Percentiles rank a stretch among this genome's conserved stretches.
Conservation (phyloP, 768 basidiomycete species). For the Rhodotorula babjevae region DNA sequence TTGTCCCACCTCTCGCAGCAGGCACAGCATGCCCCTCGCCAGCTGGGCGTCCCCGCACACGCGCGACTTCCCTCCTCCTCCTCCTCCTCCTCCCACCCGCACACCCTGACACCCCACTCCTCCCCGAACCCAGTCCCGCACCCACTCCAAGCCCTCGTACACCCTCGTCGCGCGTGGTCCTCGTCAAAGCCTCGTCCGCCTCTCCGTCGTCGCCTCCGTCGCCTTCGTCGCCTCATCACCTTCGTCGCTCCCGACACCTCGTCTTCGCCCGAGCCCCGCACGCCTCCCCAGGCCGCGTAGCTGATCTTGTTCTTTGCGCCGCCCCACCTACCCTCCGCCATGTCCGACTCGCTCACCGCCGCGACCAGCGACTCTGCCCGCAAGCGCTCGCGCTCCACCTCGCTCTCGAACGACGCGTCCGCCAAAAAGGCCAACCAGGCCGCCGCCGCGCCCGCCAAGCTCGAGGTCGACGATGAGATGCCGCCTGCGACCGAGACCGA, state of each 20-base stretch:
- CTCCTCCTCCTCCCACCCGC: neutral
- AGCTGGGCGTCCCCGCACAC: neutral
- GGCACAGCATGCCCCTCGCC: too few relatives aligned
- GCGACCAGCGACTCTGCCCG: conserved; percentile 33
- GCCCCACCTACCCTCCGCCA: neutral
- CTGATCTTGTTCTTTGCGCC: neutral
- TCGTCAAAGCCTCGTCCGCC: neutral
- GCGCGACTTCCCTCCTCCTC: neutral
- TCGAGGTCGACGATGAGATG: conserved; percentile 18
- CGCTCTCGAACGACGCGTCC: conserved; percentile 32
- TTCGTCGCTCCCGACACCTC: neutral
- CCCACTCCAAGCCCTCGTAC: neutral
- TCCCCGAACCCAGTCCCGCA: neutral
- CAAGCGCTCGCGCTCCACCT: conserved; percentile 41
- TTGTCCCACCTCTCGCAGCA: too few relatives aligned
- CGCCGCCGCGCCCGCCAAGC: neutral
- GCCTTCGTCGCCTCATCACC: neutral
- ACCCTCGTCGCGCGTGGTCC: neutral
- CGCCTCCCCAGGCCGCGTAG: neutral
- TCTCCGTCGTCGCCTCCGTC: neutral
- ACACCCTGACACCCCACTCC: neutral
- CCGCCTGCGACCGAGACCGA: neutral
- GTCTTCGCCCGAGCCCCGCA: neutral
- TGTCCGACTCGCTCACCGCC: conserved; percentile 30
- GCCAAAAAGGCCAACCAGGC: conserved; percentile 37